Conservation (phyloP, 2,329 filamentous ascomycete species). For the Kalaharituber pfeilii region DNA sequence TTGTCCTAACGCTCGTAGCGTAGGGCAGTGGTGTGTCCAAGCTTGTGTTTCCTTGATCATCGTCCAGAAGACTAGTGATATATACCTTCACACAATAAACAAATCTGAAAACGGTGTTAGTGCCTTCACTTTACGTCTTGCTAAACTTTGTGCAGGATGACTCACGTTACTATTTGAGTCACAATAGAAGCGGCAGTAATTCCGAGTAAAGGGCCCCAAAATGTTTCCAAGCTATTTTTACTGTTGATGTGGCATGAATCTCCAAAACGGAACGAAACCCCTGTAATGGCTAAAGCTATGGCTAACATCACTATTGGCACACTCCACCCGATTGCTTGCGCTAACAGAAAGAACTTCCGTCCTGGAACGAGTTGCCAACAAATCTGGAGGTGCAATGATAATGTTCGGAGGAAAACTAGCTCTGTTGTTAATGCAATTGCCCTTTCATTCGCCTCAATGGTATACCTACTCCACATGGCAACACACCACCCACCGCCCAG, state of each 20-base stretch:
- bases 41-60: slow-evolving; percentile 35
- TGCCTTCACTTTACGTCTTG: neutral
- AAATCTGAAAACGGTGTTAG: slow-evolving; percentile 25
- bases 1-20: slow-evolving; percentile 45
- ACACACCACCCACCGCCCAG: slow-evolving; percentile 71
- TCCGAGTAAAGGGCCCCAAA: slow-evolving; percentile 47
- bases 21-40: slow-evolving; percentile 59
- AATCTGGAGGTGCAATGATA: slow-evolving; percentile 91
- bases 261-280: slow-evolving; percentile 87
- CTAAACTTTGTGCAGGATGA: slow-evolving; percentile 9
- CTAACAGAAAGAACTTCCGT: slow-evolving; percentile 70
- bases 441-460: neutral
- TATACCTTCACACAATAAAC: slow-evolving; percentile 92
- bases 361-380: slow-evolving; percentile 92
- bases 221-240: slow-evolving; percentile 49
- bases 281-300: slow-evolving; percentile 64
- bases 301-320: slow-evolving; percentile 60
- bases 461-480: slow-evolving; percentile 54
- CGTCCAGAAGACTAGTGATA: slow-evolving; percentile 34
- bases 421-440: slow-evolving; percentile 1
- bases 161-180: slow-evolving; percentile 68
- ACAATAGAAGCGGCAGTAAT: slow-evolving; percentile 61
- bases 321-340: slow-evolving; percentile 67
- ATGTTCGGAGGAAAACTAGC: slow-evolving; percentile 59
- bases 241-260: slow-evolving; percentile 90